Evolutionary conservation across 1,284 basidiomycete genomes (phyloP).

Genomic region (Hemileia vastatrix): DNA sequence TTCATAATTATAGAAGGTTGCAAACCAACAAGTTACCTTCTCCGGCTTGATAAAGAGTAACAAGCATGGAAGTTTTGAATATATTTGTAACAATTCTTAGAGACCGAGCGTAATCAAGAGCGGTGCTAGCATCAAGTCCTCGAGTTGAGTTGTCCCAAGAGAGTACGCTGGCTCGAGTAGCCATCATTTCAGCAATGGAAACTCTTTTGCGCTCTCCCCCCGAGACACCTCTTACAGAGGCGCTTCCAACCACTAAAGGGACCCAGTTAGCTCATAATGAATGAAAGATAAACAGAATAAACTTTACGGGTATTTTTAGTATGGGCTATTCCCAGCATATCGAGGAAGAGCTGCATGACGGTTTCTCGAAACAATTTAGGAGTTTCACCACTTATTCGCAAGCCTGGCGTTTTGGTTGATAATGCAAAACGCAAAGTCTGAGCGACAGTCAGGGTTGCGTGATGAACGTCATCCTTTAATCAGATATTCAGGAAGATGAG

Average conservation of each 20-base stretch:
- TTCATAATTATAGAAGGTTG: too few relatives aligned
- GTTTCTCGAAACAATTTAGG: conserved; percentile 50
- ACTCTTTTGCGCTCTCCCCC: conserved; percentile 56
- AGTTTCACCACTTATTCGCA: conserved; percentile 50
- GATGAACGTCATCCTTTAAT: conserved; percentile 54
- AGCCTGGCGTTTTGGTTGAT: conserved; percentile 51
- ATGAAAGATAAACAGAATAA: conserved; percentile 26
- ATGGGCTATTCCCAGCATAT: conserved; percentile 47
- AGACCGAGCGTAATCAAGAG: conserved; percentile 53
- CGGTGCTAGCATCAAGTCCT: conserved; percentile 60
- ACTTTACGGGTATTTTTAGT: conserved; percentile 48
- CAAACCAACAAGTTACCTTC: too few relatives aligned
- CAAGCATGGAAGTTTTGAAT: conserved; percentile 48
- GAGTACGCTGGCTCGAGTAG: conserved; percentile 50
- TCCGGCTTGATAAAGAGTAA: conserved; percentile 53
- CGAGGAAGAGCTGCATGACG: conserved; percentile 51
- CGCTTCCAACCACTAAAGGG: conserved; percentile 47
- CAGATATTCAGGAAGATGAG: conserved; percentile 18
- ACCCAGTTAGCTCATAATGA: conserved; percentile 56
- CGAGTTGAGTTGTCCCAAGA: conserved; percentile 54
- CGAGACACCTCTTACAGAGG: conserved; percentile 54
- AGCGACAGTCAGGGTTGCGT: conserved; percentile 54
- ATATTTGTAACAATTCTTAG: conserved; percentile 53
- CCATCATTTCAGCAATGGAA: conserved; percentile 54
- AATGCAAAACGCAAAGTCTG: conserved; percentile 54